These are phyloP conservation scores for Cryptococcus hybrid DNA, from an alignment of 1,284 basidiomycete genomes.

Conservation along the genomic window DNA sequence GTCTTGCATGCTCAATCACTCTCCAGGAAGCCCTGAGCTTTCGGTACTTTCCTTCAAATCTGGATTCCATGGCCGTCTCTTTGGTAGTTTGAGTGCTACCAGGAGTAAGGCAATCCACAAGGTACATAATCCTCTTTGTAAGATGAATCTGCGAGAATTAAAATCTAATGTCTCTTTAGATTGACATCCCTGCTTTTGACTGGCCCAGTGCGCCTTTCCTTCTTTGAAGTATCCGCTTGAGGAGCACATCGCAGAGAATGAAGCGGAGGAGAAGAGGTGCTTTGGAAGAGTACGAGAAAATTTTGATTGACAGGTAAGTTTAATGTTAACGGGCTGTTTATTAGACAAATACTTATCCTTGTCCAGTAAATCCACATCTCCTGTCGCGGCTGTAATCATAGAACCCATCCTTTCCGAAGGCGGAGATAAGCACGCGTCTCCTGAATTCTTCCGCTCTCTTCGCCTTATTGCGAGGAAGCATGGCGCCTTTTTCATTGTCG, in stretches of 20 bases:
- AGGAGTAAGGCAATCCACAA: conserved; percentile 56
- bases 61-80: conserved; percentile 55
- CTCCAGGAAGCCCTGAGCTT: conserved; percentile 55
- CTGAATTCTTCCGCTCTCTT: conserved; percentile 55
- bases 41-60: conserved; percentile 56
- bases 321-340: not conserved
- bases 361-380: conserved; percentile 47
- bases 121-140: conserved; percentile 13
- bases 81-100: conserved; percentile 55
- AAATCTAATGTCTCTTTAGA: conserved; percentile 18
- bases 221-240: conserved; percentile 55
- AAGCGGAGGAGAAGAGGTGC: conserved; percentile 44
- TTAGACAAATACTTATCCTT: conserved; percentile 2
- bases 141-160: too few relatives aligned
- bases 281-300: conserved; percentile 42
- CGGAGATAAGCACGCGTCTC: conserved; percentile 58
- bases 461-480: conserved; percentile 54
- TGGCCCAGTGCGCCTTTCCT: conserved; percentile 56
- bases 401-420: conserved; percentile 60
- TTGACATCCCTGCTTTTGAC: conserved; percentile 59
- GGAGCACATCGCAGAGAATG: conserved; percentile 55
- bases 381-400: conserved; percentile 58
- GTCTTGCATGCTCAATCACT: conserved; percentile 56
- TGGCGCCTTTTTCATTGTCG: conserved; percentile 57
- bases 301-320: conserved; percentile 35